These are phyloP conservation scores for Ceriops tagal DNA, from an alignment of 345 rosid genomes.

Conservation along the genomic window DNA sequence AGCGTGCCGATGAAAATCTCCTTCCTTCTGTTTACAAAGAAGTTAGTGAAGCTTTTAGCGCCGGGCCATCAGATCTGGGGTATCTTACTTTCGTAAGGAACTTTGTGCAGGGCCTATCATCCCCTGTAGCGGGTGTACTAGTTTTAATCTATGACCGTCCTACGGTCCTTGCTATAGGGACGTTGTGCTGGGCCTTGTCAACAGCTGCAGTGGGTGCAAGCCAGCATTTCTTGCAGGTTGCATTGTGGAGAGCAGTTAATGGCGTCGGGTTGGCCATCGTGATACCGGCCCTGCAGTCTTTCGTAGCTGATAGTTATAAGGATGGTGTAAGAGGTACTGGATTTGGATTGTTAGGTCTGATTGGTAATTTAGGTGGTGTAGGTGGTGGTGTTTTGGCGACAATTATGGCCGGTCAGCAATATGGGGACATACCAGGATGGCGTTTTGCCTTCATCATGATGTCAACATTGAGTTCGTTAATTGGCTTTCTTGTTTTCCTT, in stretches of 20 bases:
- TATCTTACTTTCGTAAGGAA: conserved; percentile 94
- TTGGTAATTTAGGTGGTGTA: conserved; percentile 82
- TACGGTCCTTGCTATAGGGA: conserved; percentile 83
- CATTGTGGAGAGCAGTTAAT: conserved; percentile 90
- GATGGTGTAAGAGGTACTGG: conserved; percentile 88
- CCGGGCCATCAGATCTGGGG: conserved; percentile 91
- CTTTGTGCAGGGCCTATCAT: conserved; percentile 84
- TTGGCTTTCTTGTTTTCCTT: conserved; percentile 73
- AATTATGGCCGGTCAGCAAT: conserved; percentile 81
- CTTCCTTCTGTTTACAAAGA: conserved; percentile 94
- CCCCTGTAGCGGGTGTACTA: conserved; percentile 87
- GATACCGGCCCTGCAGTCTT: conserved; percentile 94
- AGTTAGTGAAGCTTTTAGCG: conserved; percentile 93
- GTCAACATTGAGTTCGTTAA: conserved; percentile 68
- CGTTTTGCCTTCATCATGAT: conserved; percentile 88
- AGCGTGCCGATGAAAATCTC: conserved; percentile 91
- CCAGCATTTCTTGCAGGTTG: conserved; percentile 66
- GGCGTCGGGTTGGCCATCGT: conserved; percentile 96
- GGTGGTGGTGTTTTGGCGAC: conserved; percentile 98
- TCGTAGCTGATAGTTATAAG: conserved; percentile 86
- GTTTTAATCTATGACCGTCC: conserved; percentile 83
- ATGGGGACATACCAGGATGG: conserved; percentile 80
- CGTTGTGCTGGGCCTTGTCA: conserved; percentile 88
- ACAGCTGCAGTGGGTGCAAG: conserved; percentile 95
- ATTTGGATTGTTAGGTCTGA: conserved; percentile 72